phyloP scores from a whole-genome alignment of 495 filamentous ascomycete genomes.

The Daldinia concentrica region DNA sequence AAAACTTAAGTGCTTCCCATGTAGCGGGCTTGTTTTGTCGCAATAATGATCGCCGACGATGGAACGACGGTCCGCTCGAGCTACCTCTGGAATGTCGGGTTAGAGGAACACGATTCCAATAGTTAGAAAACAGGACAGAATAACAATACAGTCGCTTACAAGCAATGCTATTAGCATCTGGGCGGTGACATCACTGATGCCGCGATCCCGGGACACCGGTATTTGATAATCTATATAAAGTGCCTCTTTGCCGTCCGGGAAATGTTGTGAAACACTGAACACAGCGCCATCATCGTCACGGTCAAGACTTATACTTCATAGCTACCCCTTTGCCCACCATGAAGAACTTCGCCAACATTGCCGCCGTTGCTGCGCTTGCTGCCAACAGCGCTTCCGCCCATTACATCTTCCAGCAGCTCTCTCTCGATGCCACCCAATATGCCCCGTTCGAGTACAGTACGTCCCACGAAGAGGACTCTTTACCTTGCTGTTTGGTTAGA shows the following conservation, averaged over 20 bases:
- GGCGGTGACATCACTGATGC: conserved; percentile 29
- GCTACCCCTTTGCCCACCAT: conserved; percentile 21
- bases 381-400: conserved; percentile 42
- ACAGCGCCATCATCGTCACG: conserved; percentile 12
- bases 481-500: neutral
- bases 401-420: conserved; percentile 47
- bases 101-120: conserved; percentile 14
- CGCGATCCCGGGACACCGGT: conserved; percentile 14
- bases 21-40: conserved; percentile 18
- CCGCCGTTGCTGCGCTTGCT: conserved; percentile 37
- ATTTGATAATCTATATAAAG: conserved; percentile 36
- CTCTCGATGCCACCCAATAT: conserved; percentile 36
- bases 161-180: neutral
- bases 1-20: conserved; percentile 2
- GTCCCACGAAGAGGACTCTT: conserved; percentile 8
- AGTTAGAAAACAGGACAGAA: conserved; percentile 28
- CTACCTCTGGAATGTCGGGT: conserved; percentile 10
- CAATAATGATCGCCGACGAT: conserved; percentile 31
- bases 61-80: conserved; percentile 42
- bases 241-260: conserved; percentile 8
- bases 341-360: conserved; percentile 44
- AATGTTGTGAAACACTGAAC: conserved; percentile 13
- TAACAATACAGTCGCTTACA: conserved; percentile 6
- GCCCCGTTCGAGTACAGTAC: conserved; percentile 43
- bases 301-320: conserved; percentile 3